These are phyloP conservation scores for Karstenula rhodostoma DNA, from an alignment of 2,329 filamentous ascomycete genomes.

Conservation along the genomic window DNA sequence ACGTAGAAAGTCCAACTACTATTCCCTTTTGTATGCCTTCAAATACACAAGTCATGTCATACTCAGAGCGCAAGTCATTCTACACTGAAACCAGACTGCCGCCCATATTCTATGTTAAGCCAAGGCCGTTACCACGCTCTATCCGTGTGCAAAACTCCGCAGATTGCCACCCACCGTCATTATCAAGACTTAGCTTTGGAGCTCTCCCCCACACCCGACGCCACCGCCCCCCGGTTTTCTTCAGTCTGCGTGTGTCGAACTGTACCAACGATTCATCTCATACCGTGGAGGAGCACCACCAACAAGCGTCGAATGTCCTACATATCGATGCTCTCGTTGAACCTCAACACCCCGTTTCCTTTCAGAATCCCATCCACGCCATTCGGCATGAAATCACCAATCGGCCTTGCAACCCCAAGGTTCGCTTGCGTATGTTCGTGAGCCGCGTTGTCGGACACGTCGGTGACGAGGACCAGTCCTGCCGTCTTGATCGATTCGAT, in stretches of 20 bases:
- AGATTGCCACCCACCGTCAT: neutral
- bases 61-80: neutral
- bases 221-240: neutral
- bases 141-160: neutral
- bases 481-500: conserved; percentile 94
- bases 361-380: conserved; percentile 89
- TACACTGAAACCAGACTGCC: conserved; percentile 4
- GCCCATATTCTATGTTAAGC: conserved; percentile 5
- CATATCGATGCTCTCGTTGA: conserved; percentile 83
- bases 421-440: conserved; percentile 44
- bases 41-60: neutral
- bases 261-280: neutral
- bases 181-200: neutral
- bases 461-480: conserved; percentile 88
- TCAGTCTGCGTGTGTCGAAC: neutral
- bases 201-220: neutral
- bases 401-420: conserved; percentile 52
- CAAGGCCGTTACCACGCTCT: neutral
- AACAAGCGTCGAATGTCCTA: conserved; percentile 24
- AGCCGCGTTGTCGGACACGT: conserved; percentile 71
- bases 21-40: neutral
- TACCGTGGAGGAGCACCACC: neutral
- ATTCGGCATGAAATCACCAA: conserved; percentile 66
- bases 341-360: conserved; percentile 85
- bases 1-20: neutral